Percentiles rank a stretch among this genome's conserved stretches.
Evolutionary conservation across 108 stramenopile genomes (phyloP).

Genomic region (Mayamaea pseudoterrestris): DNA sequence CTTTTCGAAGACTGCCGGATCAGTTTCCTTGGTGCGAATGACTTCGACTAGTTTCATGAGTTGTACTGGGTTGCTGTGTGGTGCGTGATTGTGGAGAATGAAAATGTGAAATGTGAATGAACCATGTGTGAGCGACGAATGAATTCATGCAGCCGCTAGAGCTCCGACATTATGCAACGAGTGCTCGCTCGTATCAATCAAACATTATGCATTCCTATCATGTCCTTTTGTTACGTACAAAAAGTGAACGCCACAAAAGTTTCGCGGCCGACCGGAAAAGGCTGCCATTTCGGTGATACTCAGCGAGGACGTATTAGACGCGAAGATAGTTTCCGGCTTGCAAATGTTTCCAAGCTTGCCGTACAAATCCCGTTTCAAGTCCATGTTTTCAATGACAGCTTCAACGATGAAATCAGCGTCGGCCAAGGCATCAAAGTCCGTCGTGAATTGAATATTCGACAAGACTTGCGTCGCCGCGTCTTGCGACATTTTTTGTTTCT

Average conservation of each 20-base stretch:
- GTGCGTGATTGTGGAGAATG: too few relatives aligned
- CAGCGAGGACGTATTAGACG: slow-evolving; percentile 89
- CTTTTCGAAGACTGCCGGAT: slow-evolving; percentile 71
- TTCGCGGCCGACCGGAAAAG: slow-evolving; percentile 80
- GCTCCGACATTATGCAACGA: too few relatives aligned
- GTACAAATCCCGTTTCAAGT: slow-evolving; percentile 82
- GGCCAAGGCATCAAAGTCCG: slow-evolving; percentile 53
- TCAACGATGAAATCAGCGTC: slow-evolving; percentile 88
- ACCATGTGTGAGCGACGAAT: too few relatives aligned
- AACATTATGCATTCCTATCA: too few relatives aligned
- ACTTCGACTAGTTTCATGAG: slow-evolving; percentile 97
- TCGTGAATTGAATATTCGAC: slow-evolving; percentile 66
- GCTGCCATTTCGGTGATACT: slow-evolving; percentile 83
- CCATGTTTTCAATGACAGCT: slow-evolving; percentile 93
- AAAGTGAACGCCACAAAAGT: slow-evolving; percentile 97
- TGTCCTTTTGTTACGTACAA: too few relatives aligned
- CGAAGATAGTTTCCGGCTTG: slow-evolving; percentile 83
- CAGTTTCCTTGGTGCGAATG: slow-evolving; percentile 80
- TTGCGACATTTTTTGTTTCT: slow-evolving; percentile 57
- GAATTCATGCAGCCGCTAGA: too few relatives aligned
- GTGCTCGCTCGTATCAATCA: too few relatives aligned
- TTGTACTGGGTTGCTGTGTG: slow-evolving; percentile 98
- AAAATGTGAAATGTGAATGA: too few relatives aligned
- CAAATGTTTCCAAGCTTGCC: slow-evolving; percentile 57
- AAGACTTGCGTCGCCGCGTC: slow-evolving; percentile 45